Evolutionary conservation across 1,284 basidiomycete genomes (phyloP).

Genomic region (Rhodotorula sp.): DNA sequence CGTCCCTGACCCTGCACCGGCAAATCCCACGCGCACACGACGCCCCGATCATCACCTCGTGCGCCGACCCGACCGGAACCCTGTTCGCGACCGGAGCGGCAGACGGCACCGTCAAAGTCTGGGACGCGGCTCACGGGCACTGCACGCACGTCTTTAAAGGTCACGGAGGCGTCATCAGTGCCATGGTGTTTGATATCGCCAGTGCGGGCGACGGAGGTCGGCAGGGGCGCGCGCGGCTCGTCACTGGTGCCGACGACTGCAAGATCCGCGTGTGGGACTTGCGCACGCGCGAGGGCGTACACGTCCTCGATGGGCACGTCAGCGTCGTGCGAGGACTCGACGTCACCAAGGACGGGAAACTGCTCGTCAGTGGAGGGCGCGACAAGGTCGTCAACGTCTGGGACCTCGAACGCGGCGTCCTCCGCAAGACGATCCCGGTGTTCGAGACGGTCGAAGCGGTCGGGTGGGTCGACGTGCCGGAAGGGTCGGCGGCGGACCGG

Average conservation of each 20-base stretch:
- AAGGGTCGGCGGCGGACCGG: constrained; percentile 54
- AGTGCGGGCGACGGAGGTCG: constrained; percentile 25
- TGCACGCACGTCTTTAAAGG: constrained; percentile 94
- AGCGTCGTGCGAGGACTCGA: constrained; percentile 85
- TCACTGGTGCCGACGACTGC: constrained; percentile 59
- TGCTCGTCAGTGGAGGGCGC: constrained; percentile 81
- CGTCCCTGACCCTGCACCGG: constrained; percentile 61
- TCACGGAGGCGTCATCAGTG: constrained; percentile 92
- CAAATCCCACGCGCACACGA: constrained; percentile 81
- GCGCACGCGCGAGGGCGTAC: constrained; percentile 55
- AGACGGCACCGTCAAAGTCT: constrained; percentile 95
- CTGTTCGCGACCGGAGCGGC: constrained; percentile 93
- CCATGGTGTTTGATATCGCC: constrained; percentile 68
- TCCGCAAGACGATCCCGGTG: constrained; percentile 80
- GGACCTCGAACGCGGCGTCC: constrained; percentile 61
- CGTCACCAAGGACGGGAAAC: constrained; percentile 65
- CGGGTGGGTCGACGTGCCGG: constrained; percentile 61
- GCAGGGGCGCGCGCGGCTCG: constrained; percentile 41
- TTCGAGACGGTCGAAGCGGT: constrained; percentile 85
- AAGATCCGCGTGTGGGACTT: constrained; percentile 88
- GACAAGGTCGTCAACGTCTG: constrained; percentile 88
- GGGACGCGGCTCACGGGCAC: constrained; percentile 84
- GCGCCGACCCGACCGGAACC: constrained; percentile 78
- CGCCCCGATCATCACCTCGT: constrained; percentile 87
- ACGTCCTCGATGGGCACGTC: constrained; percentile 84